Percentiles rank a stretch among this genome's conserved stretches.
These are phyloP conservation scores for Talaromyces sp. DNA, from an alignment of 2,329 filamentous ascomycete genomes.

Conservation along the genomic window DNA sequence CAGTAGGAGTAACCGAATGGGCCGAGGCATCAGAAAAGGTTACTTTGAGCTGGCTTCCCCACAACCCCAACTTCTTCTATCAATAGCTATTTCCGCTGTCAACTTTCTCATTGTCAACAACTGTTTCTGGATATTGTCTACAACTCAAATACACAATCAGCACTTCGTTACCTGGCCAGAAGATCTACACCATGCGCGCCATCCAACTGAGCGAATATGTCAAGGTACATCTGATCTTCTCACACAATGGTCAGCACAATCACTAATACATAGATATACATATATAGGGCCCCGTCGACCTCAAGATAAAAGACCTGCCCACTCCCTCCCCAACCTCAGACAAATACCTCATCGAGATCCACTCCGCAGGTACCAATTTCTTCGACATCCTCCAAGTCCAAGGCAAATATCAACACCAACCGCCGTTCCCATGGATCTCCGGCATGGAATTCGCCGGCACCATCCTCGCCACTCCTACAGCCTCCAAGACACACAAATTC, in stretches of 20 bases:
- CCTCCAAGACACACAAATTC: conserved; percentile 56
- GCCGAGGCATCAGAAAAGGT: conserved; percentile 7
- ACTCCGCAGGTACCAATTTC: conserved; percentile 89
- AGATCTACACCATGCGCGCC: conserved; percentile 62
- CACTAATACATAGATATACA: neutral
- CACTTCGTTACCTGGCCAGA: neutral
- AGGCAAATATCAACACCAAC: conserved; percentile 93
- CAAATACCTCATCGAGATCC: conserved; percentile 83
- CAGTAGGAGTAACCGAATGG: conserved; percentile 11
- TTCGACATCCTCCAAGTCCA: conserved; percentile 95
- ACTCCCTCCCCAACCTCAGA: conserved; percentile 67
- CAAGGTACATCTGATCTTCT: conserved; percentile 51
- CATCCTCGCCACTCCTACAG: conserved; percentile 64
- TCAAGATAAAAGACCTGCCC: conserved; percentile 70
- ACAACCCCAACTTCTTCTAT: neutral
- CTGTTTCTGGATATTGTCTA: neutral
- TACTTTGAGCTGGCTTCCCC: conserved; percentile 2
- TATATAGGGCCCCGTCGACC: conserved; percentile 69
- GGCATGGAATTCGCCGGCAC: conserved; percentile 84
- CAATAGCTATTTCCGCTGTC: neutral
- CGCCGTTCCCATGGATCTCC: conserved; percentile 80
- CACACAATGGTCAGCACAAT: too few species aligned
- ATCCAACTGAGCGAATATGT: conserved; percentile 73
- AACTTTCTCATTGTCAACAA: neutral
- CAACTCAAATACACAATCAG: neutral